Base-by-base conservation (phyloP, 371 early-diverging fungal species). In the Paraphysoderma sedebokerense region DNA sequence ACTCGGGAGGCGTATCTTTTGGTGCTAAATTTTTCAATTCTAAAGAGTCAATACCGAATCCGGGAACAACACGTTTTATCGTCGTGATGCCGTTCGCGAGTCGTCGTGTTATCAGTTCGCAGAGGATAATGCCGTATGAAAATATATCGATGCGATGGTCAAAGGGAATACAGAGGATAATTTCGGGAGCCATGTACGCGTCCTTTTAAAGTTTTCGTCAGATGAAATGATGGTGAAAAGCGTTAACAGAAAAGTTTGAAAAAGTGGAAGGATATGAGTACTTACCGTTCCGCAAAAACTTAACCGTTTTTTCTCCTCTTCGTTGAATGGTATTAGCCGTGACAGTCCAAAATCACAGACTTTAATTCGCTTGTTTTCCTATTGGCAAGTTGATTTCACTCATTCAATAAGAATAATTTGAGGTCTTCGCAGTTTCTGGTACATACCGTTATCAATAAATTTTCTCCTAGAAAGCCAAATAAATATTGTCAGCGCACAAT, bases 301-400 rank as follows among this genome's bases (percentile, higher is more conserved):
- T 22, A 42, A 45, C 12, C 60, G 45, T 20, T 55, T 57, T 20
- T 36, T 35, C 35, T 63, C 67, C 27, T 51, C 59, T 19, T 44
- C 51, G 6, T 37, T 55, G 12, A 48, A 5, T 8, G 46, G 29
- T 2, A 22, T 36, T 27, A 34, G 31, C 56, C 65, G 47, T 15
- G 62, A 58, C 28, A 66, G 51, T 5, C 67, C 67, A 48, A 67
- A 67, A 45, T 67, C 67, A 49, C 67, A 67, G 8, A 67, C 54
- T 44, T 67, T 67, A 3, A 65, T 38, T 5, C 66, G 48, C 13
- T 35, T 29, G 48, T 62, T 60, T 42, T 65, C 62, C 3, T n/a
- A n/a, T n/a, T n/a, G n/a, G n/a, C n/a, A n/a, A n/a, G n/a, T n/a
- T n/a, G n/a, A n/a, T n/a, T n/a, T n/a, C n/a, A n/a, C n/a, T n/a